Evolutionary conservation across 768 basidiomycete species (phyloP).

Genomic region (Imleria badia): DNA sequence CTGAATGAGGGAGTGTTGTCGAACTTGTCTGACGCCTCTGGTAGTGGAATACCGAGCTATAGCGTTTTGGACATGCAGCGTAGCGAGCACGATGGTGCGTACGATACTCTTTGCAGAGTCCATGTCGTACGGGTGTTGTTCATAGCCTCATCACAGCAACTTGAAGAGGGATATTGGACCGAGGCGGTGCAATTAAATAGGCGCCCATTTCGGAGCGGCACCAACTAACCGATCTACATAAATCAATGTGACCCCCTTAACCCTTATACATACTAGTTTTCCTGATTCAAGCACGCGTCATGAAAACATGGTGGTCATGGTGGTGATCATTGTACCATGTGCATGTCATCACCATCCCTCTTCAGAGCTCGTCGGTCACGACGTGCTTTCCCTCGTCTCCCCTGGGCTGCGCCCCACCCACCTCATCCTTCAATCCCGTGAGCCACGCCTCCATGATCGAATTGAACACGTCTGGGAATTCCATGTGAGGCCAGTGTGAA

Average conservation of each 20-base stretch:
- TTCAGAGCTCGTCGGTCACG: slow-evolving; percentile 20
- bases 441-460: slow-evolving; percentile 54
- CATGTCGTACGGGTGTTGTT: too few species aligned
- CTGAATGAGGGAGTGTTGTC: slow-evolving; percentile 5
- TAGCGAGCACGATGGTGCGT: not conserved
- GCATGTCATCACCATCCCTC: not conserved
- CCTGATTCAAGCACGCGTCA: too few species aligned
- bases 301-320: not conserved
- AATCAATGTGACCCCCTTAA: too few species aligned
- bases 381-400: not conserved
- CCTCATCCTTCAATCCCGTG: not conserved
- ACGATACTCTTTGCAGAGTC: slow-evolving; percentile 5
- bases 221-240: too few species aligned
- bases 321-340: too few species aligned
- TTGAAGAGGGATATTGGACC: too few species aligned
- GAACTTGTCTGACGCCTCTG: not conserved
- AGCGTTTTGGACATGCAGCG: not conserved
- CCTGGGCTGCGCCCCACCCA: not conserved
- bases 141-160: too few species aligned
- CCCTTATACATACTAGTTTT: too few species aligned
- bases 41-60: not conserved
- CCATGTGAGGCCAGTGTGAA: slow-evolving; percentile 70
- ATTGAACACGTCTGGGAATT: slow-evolving; percentile 55
- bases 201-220: too few species aligned
- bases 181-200: too few species aligned